Base-by-base conservation (phyloP, 2,329 filamentous ascomycete species). In the Colletotrichum scovillei region DNA sequence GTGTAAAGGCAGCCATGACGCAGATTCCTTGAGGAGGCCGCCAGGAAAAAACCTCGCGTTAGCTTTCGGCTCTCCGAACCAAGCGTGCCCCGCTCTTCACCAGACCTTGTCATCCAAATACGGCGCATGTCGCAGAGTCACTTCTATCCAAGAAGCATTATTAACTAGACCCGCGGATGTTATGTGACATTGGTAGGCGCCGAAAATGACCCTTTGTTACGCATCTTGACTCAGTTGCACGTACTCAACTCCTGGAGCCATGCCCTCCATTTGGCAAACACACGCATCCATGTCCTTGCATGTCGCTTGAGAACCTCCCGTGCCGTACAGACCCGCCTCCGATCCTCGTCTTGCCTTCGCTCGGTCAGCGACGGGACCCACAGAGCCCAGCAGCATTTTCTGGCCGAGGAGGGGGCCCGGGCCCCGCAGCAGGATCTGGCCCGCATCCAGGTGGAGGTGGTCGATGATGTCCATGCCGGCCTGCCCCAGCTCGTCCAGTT, bases 391-490 rank as follows among this genome's bases (percentile, higher is more conserved):
- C 6, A 63, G 16, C 26, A 63, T 4, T 53, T 63, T 63, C 9
- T 63, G 32, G 42, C 60, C 32, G 22, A 63, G 60, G 12, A 28
- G 60, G 6, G 26, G 42, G 22, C 60, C 60, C 11, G 26, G 42
- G 42, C 60, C 32, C 12, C 19, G 22, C 16, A 63, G 38, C n/a
- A 63, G 26, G 9, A 63, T 53, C 42, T 63, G 32, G 42, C 42
- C 38, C 32, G 42, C 11, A 9, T 63, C 38, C 32, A 63, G 42
- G 42, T 63, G 22, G 16, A 63, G 60, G 35, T 63, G 32, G 42
- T 53, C 32, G 22, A 63, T 63, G 49, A 63, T 63, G 35, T 63
- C 60, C 32, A 63, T 63, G 26, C 60, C 32, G 22, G 60, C 60
- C 26, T 63, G 26, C 26, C 24, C 42, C 6, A 63, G 42, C 38